A percentile compares a stretch with the other conserved stretches of the same genome.
Evolutionary conservation across 192 early-diverging fungal species (phyloP).

Genomic region (Funneliformis geosporum): DNA sequence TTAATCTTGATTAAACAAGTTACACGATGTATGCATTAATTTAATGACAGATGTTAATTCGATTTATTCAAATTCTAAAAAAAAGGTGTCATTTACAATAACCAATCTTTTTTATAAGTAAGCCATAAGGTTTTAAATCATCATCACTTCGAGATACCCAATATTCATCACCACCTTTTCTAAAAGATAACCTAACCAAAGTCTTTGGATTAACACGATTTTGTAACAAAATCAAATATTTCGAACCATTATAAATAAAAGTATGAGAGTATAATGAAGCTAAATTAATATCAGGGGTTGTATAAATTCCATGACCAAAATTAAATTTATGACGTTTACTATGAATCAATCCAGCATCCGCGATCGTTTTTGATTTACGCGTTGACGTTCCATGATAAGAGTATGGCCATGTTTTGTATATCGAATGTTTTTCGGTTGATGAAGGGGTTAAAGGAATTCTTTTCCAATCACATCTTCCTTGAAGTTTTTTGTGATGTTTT

Average conservation of each 20-base stretch:
- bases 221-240: constrained; percentile 4
- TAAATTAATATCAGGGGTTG: neutral
- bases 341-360: neutral
- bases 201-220: constrained; percentile 11
- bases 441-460: neutral
- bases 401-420: neutral
- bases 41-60: too few species aligned
- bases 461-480: neutral
- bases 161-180: neutral
- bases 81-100: neutral
- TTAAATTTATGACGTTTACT: neutral
- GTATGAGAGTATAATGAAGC: neutral
- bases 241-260: neutral
- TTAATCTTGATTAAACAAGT: too few species aligned
- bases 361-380: neutral
- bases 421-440: neutral
- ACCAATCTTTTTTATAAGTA: neutral
- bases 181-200: neutral
- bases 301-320: constrained; percentile 15
- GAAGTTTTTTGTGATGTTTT: neutral
- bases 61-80: too few species aligned
- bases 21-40: too few species aligned
- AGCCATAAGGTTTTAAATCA: neutral
- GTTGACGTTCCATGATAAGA: constrained; percentile 4
- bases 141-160: neutral